Base-by-base conservation (phyloP, 73 alveolate genomes). In the Chromera velia region DNA sequence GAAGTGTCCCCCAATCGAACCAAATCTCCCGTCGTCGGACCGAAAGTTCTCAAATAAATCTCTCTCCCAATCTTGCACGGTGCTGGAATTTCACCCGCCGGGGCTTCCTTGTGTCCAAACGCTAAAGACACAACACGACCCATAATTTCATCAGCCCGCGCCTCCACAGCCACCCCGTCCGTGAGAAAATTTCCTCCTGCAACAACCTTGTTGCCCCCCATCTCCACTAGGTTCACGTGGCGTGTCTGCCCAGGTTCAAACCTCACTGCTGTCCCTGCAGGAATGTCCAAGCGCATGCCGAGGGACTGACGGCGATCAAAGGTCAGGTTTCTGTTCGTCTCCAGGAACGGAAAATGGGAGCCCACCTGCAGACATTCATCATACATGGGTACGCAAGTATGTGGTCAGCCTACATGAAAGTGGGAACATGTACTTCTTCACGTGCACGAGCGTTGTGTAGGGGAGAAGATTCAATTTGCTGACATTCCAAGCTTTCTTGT, bases 251-350 rank as follows among this genome's bases (percentile, higher is more conserved):
- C 55, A 1, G 85, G 85, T 49, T 78, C 85, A 32, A 78, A 78
- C 73, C 85, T 77, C 66, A 78, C 85, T 1, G 85, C 76, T 4
- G 79, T 55, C 65, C 85, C 85, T n/a, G 78, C 32, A 45, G 78
- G 73, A 31, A 78, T 63, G 55, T 78, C 68, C 66, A 78, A 68
- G 22, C 85, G 85, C 28, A 69, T 73, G 27, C 85, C 85, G 31
- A 33, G 68, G 62, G 85, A 49, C 78, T 67, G 46, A 29, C 63
- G 79, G 45, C 85, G 85, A 65, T 78, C 85, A 31, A 78, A 78
- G 27, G 40, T 40, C 31, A 78, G 63, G 10, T 75, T n/a, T 32
- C 40, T 45, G 46, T 78, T 78, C 26, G 85, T 78, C 78, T 78
- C 85, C 24, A 78, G 67, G 79, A 78, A 78, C 55, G 67, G 85